phyloP scores from a whole-genome alignment of 1,284 basidiomycete species.

The Boletus semigastroideus region DNA sequence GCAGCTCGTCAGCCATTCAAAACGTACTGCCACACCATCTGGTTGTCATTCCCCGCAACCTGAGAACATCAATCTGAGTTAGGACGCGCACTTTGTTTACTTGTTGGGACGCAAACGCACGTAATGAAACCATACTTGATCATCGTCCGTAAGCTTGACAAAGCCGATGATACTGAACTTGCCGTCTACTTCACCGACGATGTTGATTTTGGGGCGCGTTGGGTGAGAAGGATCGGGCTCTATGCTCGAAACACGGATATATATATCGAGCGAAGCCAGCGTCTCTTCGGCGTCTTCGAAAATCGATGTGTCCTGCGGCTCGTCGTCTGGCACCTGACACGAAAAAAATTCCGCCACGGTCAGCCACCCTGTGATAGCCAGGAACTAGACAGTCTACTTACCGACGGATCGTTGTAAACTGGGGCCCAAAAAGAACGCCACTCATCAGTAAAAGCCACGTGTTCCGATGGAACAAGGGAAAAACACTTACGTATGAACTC shows the following conservation, averaged over 20 bases:
- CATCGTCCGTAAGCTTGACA: slow-evolving; percentile 56
- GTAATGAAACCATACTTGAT: slow-evolving; percentile 61
- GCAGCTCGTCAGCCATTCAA: background rate
- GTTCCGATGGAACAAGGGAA: background rate
- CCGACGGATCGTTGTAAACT: slow-evolving; percentile 53
- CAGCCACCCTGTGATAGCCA: background rate
- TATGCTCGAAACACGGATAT: slow-evolving; percentile 42
- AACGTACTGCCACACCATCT: slow-evolving; percentile 63
- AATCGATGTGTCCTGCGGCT: slow-evolving; percentile 42
- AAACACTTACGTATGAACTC: slow-evolving; percentile 52
- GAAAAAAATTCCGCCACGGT: slow-evolving; percentile 6
- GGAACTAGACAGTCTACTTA: slow-evolving; percentile 25
- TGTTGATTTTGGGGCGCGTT: slow-evolving; percentile 51
- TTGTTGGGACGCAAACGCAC: slow-evolving; percentile 38
- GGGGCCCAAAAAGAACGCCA: background rate
- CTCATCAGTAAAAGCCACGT: slow-evolving; percentile 9
- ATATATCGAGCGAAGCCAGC: slow-evolving; percentile 48
- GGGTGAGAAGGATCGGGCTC: slow-evolving; percentile 49
- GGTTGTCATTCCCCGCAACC: slow-evolving; percentile 57
- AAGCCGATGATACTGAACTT: slow-evolving; percentile 49
- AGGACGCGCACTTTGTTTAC: too few relatives aligned
- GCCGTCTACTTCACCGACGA: slow-evolving; percentile 50
- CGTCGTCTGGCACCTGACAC: slow-evolving; percentile 28
- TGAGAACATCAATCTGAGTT: slow-evolving; percentile 21
- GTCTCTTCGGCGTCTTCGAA: slow-evolving; percentile 54